These are phyloP conservation scores for Coemansia sp. DNA, from an alignment of 192 early-diverging fungal genomes.

Conservation along the genomic window DNA sequence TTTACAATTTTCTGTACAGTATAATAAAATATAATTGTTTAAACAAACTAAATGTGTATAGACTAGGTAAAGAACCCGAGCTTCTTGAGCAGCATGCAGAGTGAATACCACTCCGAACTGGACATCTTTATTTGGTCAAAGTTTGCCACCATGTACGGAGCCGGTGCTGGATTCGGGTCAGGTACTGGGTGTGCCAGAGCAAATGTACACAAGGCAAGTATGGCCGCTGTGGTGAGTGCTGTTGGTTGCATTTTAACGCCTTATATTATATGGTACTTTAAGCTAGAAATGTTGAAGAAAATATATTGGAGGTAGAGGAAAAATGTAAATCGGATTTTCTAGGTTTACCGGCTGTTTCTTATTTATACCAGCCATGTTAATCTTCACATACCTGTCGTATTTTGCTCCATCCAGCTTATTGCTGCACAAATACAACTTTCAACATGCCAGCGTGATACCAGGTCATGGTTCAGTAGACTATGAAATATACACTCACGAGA, in stretches of 20 bases:
- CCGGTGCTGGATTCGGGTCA: constrained; percentile 7
- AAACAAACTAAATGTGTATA: too few species aligned
- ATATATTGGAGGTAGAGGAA: neutral
- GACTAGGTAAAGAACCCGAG: constrained; percentile 1
- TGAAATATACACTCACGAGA: neutral
- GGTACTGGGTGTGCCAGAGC: constrained; percentile 5
- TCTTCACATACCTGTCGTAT: neutral
- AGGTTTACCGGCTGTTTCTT: neutral
- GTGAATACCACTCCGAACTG: neutral
- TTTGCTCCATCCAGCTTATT: neutral
- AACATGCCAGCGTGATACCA: neutral
- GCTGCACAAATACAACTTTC: neutral
- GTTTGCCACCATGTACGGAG: constrained; percentile 11
- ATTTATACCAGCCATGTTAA: neutral
- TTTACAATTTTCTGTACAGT: neutral
- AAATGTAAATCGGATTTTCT: neutral
- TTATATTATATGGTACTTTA: neutral
- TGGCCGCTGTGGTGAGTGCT: neutral
- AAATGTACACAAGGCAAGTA: constrained; percentile 2
- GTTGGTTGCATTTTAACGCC: neutral
- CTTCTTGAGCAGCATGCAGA: neutral
- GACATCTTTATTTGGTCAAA: constrained; percentile 1
- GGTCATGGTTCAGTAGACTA: neutral
- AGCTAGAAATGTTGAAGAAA: neutral
- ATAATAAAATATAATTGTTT: too few species aligned